phyloP scores from a whole-genome alignment of 805 yeast genomes.

The Yamadazyma philogaea region DNA sequence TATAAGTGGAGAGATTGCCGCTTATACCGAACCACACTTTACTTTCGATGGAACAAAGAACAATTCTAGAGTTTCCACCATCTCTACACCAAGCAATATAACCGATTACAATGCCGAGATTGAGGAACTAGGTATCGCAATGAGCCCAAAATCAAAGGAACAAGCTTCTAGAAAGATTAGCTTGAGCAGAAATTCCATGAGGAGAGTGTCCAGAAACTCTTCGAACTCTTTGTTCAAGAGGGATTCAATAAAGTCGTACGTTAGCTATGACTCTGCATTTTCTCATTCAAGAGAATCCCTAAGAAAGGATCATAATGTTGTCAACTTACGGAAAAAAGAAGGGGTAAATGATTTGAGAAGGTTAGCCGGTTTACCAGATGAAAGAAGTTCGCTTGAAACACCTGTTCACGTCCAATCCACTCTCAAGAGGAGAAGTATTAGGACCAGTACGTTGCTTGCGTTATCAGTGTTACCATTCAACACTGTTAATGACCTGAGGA shows the following conservation, averaged over 20 bases:
- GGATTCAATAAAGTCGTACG: slow-evolving; percentile 47
- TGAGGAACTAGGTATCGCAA: slow-evolving; percentile 41
- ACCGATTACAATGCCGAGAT: slow-evolving; percentile 40
- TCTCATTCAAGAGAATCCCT: slow-evolving; percentile 28
- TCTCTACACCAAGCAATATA: slow-evolving; percentile 36
- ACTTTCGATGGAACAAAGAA: slow-evolving; percentile 8
- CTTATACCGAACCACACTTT: slow-evolving; percentile 9
- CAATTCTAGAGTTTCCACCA: slow-evolving; percentile 11
- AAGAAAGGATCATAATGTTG: slow-evolving; percentile 12
- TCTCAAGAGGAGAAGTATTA: slow-evolving; percentile 27
- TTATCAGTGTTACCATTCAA: slow-evolving; percentile 40
- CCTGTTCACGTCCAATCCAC: slow-evolving; percentile 21
- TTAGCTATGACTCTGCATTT: slow-evolving; percentile 59
- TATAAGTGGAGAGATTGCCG: slow-evolving; percentile 1
- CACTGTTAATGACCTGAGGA: slow-evolving; percentile 14
- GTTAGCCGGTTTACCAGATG: slow-evolving; percentile 17
- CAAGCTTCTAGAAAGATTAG: slow-evolving; percentile 23
- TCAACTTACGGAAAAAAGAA: slow-evolving; percentile 45
- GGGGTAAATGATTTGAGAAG: slow-evolving; percentile 49
- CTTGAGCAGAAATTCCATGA: slow-evolving; percentile 13
- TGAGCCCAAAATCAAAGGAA: slow-evolving; percentile 35
- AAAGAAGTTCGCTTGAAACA: slow-evolving; percentile 10
- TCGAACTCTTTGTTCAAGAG: slow-evolving; percentile 31
- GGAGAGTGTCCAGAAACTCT: slow-evolving; percentile 28
- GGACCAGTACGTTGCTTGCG: slow-evolving; percentile 38